Percentiles rank a stretch among this genome's conserved stretches.
Evolutionary conservation across 2,329 filamentous ascomycete genomes (phyloP).

Genomic region (Fusarium chlamydosporum): DNA sequence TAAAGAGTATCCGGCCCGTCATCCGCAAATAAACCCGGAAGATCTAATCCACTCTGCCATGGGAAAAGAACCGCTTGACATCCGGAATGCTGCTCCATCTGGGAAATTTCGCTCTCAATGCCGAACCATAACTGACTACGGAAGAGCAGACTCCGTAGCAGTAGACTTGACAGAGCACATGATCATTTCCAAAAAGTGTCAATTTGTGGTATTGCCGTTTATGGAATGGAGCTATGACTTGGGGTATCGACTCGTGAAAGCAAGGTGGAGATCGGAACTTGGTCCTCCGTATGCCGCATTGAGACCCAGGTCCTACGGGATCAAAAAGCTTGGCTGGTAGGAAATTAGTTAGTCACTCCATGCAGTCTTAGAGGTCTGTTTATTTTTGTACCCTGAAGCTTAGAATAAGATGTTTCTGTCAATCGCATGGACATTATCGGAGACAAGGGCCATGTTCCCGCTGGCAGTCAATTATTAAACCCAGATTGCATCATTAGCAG

Average conservation of each 20-base stretch:
- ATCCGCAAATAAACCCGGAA: not conserved
- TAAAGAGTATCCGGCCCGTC: slow-evolving; percentile 15
- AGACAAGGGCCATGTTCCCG: slow-evolving; percentile 32
- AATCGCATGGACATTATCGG: slow-evolving; percentile 10
- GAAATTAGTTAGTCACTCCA: too few species aligned
- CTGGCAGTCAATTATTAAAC: not conserved
- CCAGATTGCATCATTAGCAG: too few species aligned
- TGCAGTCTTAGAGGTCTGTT: too few species aligned
- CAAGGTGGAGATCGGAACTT: slow-evolving; percentile 35
- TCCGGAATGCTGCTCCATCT: slow-evolving; percentile 14
- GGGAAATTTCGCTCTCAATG: not conserved
- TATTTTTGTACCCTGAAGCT: too few species aligned
- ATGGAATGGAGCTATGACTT: not conserved
- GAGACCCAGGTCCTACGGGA: not conserved
- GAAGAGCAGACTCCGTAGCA: slow-evolving; percentile 19
- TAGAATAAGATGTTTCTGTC: too few species aligned
- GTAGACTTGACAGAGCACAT: slow-evolving; percentile 9
- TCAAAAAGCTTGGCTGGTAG: too few species aligned
- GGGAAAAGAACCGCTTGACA: not conserved
- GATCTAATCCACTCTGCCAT: not conserved
- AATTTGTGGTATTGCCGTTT: not conserved
- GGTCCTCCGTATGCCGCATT: slow-evolving; percentile 31
- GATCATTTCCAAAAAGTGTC: slow-evolving; percentile 5
- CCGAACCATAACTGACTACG: slow-evolving; percentile 27
- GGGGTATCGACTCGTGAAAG: not conserved